Evolutionary conservation across 495 filamentous ascomycete species (phyloP).

Genomic region (Aspergillus sclerotiicarbonarius): DNA sequence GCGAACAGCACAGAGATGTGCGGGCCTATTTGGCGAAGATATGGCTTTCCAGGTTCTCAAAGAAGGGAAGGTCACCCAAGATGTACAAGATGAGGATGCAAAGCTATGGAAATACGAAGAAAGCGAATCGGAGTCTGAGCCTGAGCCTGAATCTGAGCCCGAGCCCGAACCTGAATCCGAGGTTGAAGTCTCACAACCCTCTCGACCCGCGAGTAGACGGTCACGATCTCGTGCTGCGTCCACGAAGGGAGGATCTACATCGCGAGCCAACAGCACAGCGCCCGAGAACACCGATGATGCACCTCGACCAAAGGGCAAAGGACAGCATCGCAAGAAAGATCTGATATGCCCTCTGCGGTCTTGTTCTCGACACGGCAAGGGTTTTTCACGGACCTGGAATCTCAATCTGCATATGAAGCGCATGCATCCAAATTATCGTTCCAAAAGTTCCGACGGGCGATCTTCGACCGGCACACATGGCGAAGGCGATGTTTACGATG

Average conservation of each 20-base stretch:
- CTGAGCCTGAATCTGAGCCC: conserved; percentile 24
- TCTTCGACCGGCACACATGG: background rate
- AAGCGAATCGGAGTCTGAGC: conserved; percentile 32
- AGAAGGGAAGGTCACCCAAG: conserved; percentile 36
- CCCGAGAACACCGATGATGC: background rate
- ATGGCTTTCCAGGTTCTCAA: conserved; percentile 58
- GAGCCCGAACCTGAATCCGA: conserved; percentile 29
- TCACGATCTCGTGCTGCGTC: conserved; percentile 10
- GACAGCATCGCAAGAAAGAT: conserved; percentile 28
- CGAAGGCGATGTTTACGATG: background rate
- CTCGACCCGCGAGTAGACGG: conserved; percentile 1
- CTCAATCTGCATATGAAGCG: conserved; percentile 38
- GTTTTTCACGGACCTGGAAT: conserved; percentile 42
- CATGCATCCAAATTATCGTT: conserved; percentile 27
- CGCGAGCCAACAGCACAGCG: conserved; percentile 12
- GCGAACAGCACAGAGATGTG: conserved; percentile 66
- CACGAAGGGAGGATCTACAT: conserved; percentile 9
- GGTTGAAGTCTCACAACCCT: conserved; percentile 8
- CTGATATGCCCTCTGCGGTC: conserved; percentile 33
- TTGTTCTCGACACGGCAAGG: conserved; percentile 31
- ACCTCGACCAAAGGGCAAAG: conserved; percentile 24
- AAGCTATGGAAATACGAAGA: conserved; percentile 29
- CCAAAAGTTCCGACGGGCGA: background rate
- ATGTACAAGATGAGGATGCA: conserved; percentile 17
- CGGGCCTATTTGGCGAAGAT: conserved; percentile 63